Evolutionary conservation across 768 basidiomycete species (phyloP).

Genomic region (Suillus sp.): DNA sequence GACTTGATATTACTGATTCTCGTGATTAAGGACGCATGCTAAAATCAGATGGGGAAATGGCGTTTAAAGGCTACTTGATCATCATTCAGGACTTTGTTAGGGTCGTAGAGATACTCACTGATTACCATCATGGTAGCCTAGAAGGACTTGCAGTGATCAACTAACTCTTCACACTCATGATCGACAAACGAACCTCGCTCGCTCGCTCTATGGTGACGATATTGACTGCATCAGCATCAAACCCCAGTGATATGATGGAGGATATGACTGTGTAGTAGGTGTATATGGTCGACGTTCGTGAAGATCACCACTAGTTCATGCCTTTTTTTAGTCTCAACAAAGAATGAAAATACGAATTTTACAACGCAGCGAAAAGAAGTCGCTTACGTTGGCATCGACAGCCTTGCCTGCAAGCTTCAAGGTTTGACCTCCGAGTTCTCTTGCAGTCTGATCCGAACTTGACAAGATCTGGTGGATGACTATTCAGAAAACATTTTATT

Average conservation of each 20-base stretch:
- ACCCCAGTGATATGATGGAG: too few species aligned
- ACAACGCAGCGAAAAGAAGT: neutral
- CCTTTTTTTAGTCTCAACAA: neutral
- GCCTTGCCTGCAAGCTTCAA: too few species aligned
- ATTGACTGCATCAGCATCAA: too few species aligned
- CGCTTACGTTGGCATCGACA: too few species aligned
- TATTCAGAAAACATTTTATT: neutral
- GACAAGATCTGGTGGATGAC: neutral
- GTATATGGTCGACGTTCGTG: too few species aligned
- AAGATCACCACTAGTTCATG: neutral
- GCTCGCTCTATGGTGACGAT: too few species aligned
- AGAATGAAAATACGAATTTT: neutral
- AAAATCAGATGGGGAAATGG: neutral
- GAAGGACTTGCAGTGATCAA: too few species aligned
- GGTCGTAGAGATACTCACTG: neutral
- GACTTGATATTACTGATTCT: neutral
- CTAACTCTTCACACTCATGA: too few species aligned
- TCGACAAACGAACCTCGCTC: too few species aligned
- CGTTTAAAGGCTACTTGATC: neutral
- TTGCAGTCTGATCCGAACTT: neutral
- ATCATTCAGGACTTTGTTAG: neutral
- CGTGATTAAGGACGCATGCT: neutral
- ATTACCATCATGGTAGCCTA: too few species aligned
- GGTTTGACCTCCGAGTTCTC: too few species aligned
- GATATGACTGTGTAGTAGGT: too few species aligned